These are phyloP conservation scores for Scytalidium lignicola DNA, from an alignment of 2,329 filamentous ascomycete species.

Conservation along the genomic window DNA sequence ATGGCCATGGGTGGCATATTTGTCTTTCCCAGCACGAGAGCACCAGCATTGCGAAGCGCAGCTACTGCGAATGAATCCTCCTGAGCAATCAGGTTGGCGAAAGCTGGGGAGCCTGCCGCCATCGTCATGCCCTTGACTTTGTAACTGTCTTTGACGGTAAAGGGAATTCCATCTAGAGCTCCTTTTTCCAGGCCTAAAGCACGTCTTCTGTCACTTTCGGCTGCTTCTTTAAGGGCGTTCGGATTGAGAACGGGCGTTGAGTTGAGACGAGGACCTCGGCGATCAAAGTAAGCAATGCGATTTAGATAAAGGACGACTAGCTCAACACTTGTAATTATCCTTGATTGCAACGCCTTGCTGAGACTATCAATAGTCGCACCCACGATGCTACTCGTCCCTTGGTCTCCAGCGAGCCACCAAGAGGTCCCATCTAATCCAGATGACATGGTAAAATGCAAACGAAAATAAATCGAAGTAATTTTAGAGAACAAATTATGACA, in stretches of 20 bases:
- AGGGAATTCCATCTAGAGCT: constrained; percentile 51
- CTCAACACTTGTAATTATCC: constrained; percentile 38
- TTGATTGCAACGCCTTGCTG: too few relatives aligned
- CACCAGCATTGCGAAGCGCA: constrained; percentile 42
- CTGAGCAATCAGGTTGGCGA: constrained; percentile 42
- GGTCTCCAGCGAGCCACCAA: too few relatives aligned
- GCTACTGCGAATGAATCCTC: constrained; percentile 48
- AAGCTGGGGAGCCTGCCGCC: constrained; percentile 49
- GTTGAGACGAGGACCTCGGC: constrained; percentile 35
- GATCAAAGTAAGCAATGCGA: constrained; percentile 43
- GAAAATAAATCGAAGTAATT: too few relatives aligned
- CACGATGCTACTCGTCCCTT: too few relatives aligned
- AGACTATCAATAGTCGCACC: too few relatives aligned
- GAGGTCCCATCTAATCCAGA: too few relatives aligned
- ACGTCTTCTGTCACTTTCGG: constrained; percentile 33
- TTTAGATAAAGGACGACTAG: constrained; percentile 40
- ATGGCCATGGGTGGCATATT: constrained; percentile 58
- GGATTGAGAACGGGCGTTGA: constrained; percentile 44
- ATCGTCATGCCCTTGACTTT: constrained; percentile 48
- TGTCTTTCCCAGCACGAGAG: constrained; percentile 47
- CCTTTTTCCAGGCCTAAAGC: constrained; percentile 24
- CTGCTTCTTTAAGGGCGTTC: constrained; percentile 40
- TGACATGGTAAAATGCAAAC: too few relatives aligned
- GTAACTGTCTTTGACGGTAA: constrained; percentile 53
- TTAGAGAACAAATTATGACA: too few relatives aligned